Percentiles rank a stretch among this genome's conserved stretches.
Evolutionary conservation across 2,329 filamentous ascomycete genomes (phyloP).

Genomic region (Calonectria crousiana): DNA sequence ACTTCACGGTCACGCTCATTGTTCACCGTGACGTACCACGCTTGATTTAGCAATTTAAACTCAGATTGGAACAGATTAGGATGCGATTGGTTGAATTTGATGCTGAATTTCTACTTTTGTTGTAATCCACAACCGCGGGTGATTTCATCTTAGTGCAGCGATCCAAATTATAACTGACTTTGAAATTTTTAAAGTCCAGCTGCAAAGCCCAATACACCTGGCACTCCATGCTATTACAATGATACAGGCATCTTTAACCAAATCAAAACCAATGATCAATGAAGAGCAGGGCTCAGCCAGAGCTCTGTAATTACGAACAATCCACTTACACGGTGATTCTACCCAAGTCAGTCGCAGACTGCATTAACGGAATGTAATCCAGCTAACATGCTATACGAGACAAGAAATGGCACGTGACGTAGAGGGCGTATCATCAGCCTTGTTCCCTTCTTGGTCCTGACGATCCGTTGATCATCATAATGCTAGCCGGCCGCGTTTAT

Average conservation of each 20-base stretch:
- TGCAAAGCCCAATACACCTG: too few species aligned
- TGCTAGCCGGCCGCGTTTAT: not conserved
- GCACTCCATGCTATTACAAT: too few species aligned
- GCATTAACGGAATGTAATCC: not conserved
- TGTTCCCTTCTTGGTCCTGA: not conserved
- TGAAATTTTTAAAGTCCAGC: too few species aligned
- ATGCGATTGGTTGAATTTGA: not conserved
- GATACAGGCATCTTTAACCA: too few species aligned
- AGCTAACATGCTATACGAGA: not conserved
- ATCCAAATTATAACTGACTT: too few species aligned
- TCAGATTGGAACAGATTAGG: not conserved
- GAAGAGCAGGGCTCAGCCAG: too few species aligned
- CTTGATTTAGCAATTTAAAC: too few species aligned
- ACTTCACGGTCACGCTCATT: not conserved
- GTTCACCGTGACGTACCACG: not conserved
- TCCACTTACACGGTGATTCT: not conserved
- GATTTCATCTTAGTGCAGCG: too few species aligned
- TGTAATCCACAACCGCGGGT: not conserved
- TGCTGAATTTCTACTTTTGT: not conserved
- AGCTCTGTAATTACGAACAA: not conserved
- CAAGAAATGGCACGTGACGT: not conserved
- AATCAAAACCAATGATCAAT: too few species aligned
- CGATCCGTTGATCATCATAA: conserved; percentile 1
- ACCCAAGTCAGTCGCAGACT: not conserved
- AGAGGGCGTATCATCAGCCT: not conserved